Percentiles rank a stretch among this genome's conserved stretches.
Evolutionary conservation across 257 asterid genomes (phyloP).

Genomic region (Sherardia arvensis): DNA sequence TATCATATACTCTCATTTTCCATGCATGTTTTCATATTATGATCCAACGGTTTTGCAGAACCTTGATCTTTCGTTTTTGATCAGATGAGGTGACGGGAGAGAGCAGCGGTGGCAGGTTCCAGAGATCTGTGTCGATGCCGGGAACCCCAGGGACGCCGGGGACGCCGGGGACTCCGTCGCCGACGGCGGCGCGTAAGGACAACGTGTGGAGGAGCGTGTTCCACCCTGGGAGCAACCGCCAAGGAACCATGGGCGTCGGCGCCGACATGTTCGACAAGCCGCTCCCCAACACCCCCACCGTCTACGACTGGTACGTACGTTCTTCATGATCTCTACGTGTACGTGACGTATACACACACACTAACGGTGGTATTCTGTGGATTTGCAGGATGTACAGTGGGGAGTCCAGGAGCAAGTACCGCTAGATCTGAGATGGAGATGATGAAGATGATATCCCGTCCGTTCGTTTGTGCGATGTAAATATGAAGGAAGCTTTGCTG

Average conservation of each 20-base stretch:
- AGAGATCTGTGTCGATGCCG: constrained; percentile 60
- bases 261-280: constrained; percentile 75
- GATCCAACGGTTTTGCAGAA: background rate
- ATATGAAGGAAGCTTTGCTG: background rate
- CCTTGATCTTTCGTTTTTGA: background rate
- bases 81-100: constrained; percentile 27
- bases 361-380: background rate
- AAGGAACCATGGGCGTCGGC: constrained; percentile 53
- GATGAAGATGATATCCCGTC: background rate
- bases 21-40: background rate
- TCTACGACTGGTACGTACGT: constrained; percentile 80
- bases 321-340: background rate
- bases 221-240: constrained; percentile 86
- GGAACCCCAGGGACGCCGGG: constrained; percentile 39
- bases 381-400: constrained; percentile 86
- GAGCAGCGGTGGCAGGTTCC: constrained; percentile 32
- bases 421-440: constrained; percentile 12
- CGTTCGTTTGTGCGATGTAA: background rate
- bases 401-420: constrained; percentile 74
- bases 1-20: too few relatives aligned
- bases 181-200: constrained; percentile 46
- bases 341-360: background rate
- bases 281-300: constrained; percentile 82
- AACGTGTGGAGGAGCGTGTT: constrained; percentile 98
- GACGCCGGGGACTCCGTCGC: constrained; percentile 47